Base-by-base conservation (phyloP, 306 rosid species). In the Malus fusca region DNA sequence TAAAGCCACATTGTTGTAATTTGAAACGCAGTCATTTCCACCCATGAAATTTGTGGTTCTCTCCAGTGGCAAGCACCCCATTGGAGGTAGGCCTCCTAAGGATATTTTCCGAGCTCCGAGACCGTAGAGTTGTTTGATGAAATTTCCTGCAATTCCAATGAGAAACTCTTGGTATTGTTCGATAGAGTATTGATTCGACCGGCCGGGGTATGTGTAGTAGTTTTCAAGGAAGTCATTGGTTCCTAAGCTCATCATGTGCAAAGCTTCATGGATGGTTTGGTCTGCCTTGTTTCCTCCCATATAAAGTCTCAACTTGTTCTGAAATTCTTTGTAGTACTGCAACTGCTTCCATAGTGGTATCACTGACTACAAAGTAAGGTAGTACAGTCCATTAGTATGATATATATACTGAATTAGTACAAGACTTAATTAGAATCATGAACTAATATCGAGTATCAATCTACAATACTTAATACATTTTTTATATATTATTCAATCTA, bases 21-120 rank as follows among this genome's bases (percentile, higher is more conserved):
- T 79, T 3, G 77, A 43, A 65, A 83, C 62, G 77, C 98, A 94
- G 8, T 44, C 85, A 72, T 80, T 80, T 55, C 88, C 82, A 14
- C 85, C 89, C 19, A 78, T 42, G 61, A 90, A 0, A 44, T 94
- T 94, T 17, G 86, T 83, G 55, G 97, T 83, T 60, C 98, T 88
- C 74, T 94, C 98, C 76, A 94, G 59, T 4, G 98, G 98, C 77
- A 94, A 72, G 84, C 97, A 94, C 21, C 98, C 98, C 98, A 94
- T 94, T 2, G 98, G 98, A 62, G 97, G 97, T 22, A 94, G 69
- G 19, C 98, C 98, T 62, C 98, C 98, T 0, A 94, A 81, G 51
- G 98, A 92, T 13, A 94, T 88, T 80, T 88, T 94, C 63, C 98
- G 75, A 52, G 95, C 98, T 14, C 98, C 98, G 12, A 90, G 88